Evolutionary conservation across 2,329 filamentous ascomycete species (phyloP).

Genomic region (Botrytis fabae): DNA sequence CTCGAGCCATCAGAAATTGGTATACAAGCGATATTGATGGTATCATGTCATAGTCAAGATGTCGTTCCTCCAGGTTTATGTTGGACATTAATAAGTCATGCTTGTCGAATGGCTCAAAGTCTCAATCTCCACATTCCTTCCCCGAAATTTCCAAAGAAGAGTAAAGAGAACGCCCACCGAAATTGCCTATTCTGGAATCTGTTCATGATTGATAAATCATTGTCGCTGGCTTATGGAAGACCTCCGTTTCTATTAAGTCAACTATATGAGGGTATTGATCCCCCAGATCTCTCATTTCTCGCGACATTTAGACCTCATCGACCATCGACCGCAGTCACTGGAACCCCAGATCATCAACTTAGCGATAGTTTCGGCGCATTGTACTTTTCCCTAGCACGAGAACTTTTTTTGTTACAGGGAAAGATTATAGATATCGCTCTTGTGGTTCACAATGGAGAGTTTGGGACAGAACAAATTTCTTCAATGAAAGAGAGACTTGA

Average conservation of each 20-base stretch:
- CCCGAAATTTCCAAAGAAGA: not conserved
- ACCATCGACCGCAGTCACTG: not conserved
- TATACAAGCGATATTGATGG: conserved; percentile 26
- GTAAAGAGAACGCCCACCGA: conserved; percentile 20
- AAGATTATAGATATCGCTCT: conserved; percentile 22
- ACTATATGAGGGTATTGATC: conserved; percentile 25
- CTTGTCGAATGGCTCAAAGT: conserved; percentile 28
- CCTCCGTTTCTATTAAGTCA: conserved; percentile 22
- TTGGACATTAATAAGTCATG: conserved; percentile 27
- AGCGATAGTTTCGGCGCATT: conserved; percentile 22
- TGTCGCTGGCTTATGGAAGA: conserved; percentile 27
- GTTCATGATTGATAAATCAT: conserved; percentile 27
- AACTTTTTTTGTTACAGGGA: conserved; percentile 24
- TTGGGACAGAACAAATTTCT: not conserved
- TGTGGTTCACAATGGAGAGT: conserved; percentile 6
- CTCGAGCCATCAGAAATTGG: conserved; percentile 26
- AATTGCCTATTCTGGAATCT: conserved; percentile 28
- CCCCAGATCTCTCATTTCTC: conserved; percentile 20
- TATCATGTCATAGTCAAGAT: conserved; percentile 27
- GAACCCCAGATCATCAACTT: not conserved
- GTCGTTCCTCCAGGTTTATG: conserved; percentile 26
- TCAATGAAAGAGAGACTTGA: not conserved
- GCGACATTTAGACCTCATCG: conserved; percentile 18
- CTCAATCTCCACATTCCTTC: conserved; percentile 25
- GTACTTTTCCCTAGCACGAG: conserved; percentile 19